A percentile compares a stretch with the other conserved stretches of the same genome.
Conservation (phyloP, 306 rosid genomes). For the Castanea sativa region DNA sequence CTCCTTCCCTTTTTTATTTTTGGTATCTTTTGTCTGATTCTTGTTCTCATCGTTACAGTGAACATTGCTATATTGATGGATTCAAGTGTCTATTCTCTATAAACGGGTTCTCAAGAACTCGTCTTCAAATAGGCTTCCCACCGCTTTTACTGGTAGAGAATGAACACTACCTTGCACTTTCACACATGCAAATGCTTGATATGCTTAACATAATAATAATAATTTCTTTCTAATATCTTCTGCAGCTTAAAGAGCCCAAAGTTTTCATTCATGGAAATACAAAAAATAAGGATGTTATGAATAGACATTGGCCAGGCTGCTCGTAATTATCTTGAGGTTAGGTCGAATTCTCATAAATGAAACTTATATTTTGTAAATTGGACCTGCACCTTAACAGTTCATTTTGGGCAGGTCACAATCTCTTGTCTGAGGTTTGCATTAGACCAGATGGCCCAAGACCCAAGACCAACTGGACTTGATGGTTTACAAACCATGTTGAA, state of each 20-base stretch:
- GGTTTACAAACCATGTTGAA: not conserved
- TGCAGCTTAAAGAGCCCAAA: constrained; percentile 73
- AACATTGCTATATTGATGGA: constrained; percentile 60
- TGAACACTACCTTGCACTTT: not conserved
- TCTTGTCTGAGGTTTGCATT: not conserved
- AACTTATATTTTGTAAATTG: not conserved
- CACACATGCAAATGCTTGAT: not conserved
- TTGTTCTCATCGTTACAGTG: constrained; percentile 43
- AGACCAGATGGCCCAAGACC: not conserved
- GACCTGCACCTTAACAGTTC: not conserved
- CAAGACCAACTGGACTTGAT: not conserved
- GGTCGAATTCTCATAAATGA: not conserved
- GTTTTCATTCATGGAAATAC: constrained; percentile 67
- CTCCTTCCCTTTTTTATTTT: not conserved
- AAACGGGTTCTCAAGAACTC: constrained; percentile 61
- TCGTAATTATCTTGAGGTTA: constrained; percentile 10
- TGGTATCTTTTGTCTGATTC: constrained; percentile 6
- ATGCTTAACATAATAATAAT: not conserved
- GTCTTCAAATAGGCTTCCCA: constrained; percentile 49
- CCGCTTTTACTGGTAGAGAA: constrained; percentile 55
- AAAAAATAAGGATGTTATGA: constrained; percentile 33
- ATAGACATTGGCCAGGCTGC: constrained; percentile 72
- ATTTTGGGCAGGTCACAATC: not conserved
- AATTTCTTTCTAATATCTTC: not conserved
- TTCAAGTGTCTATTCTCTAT: constrained; percentile 66